A percentile compares a stretch with the other conserved stretches of the same genome.
Evolutionary conservation across 164 flowering plant genomes (phyloP).

Genomic region (Nelumbo lutea): DNA sequence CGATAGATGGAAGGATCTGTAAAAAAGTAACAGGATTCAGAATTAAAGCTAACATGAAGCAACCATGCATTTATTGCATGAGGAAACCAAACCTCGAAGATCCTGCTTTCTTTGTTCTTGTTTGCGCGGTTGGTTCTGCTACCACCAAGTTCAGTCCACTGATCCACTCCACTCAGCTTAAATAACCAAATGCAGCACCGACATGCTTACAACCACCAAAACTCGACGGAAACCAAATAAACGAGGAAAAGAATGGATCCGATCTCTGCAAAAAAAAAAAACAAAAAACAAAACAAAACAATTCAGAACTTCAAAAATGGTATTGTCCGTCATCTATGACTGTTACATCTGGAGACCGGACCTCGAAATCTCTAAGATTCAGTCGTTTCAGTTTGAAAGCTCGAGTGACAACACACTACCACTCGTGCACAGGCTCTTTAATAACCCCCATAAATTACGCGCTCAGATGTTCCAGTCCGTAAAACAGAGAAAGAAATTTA

Average conservation of each 20-base stretch:
- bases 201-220: not conserved
- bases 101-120: not conserved
- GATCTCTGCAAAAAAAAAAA: not conserved
- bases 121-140: too few relatives aligned
- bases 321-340: not conserved
- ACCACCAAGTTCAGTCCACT: too few relatives aligned
- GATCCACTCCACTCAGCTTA: too few relatives aligned
- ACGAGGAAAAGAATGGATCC: not conserved
- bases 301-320: not conserved
- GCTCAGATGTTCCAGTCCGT: constrained; percentile 9
- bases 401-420: not conserved
- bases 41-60: not conserved
- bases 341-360: not conserved
- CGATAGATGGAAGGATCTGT: not conserved
- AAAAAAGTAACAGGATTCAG: not conserved
- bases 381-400: not conserved
- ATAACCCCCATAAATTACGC: constrained; percentile 13
- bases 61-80: not conserved
- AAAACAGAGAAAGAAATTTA: not conserved
- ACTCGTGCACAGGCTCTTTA: constrained; percentile 13
- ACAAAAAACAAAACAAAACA: not conserved
- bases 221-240: not conserved
- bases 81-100: constrained; percentile 1
- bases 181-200: not conserved
- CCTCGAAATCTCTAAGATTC: constrained; percentile 4